Percentiles rank a stretch among this genome's conserved stretches.
These are phyloP conservation scores for Arthrobotrys conoides DNA, from an alignment of 2,329 filamentous ascomycete species.

Conservation along the genomic window DNA sequence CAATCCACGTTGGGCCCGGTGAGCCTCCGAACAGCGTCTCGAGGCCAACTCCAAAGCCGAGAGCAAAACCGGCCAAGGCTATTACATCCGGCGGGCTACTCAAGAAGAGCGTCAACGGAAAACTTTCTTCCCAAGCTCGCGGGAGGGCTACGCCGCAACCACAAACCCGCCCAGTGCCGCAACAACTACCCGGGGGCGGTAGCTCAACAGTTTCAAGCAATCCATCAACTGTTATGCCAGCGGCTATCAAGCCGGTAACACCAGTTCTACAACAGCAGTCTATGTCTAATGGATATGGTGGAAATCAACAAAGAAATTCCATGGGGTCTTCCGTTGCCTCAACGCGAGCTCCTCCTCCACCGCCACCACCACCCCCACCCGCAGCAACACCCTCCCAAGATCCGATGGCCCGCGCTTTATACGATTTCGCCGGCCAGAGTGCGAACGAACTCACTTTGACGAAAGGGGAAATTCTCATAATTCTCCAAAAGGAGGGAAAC, in stretches of 20 bases:
- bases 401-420: conserved; percentile 88
- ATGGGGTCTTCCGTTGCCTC: conserved; percentile 63
- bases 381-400: conserved; percentile 76
- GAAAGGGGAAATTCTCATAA: conserved; percentile 85
- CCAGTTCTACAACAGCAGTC: conserved; percentile 32
- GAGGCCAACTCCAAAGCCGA: conserved; percentile 86
- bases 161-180: conserved; percentile 58
- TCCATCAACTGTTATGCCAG: conserved; percentile 37
- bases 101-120: conserved; percentile 84
- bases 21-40: conserved; percentile 87
- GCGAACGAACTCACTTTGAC: conserved; percentile 83
- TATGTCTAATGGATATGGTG: conserved; percentile 47
- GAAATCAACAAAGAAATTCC: conserved; percentile 45
- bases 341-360: conserved; percentile 72
- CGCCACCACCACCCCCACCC: conserved; percentile 76
- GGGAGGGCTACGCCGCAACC: conserved; percentile 71
- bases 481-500: conserved; percentile 95
- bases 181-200: conserved; percentile 57
- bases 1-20: conserved; percentile 86
- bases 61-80: conserved; percentile 86
- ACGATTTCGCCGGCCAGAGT: conserved; percentile 88
- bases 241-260: conserved; percentile 21
- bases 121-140: conserved; percentile 75
- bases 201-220: conserved; percentile 66
- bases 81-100: conserved; percentile 95